Base-by-base conservation (phyloP, 192 early-diverging fungal genomes). In the Entomortierella lignicola region DNA sequence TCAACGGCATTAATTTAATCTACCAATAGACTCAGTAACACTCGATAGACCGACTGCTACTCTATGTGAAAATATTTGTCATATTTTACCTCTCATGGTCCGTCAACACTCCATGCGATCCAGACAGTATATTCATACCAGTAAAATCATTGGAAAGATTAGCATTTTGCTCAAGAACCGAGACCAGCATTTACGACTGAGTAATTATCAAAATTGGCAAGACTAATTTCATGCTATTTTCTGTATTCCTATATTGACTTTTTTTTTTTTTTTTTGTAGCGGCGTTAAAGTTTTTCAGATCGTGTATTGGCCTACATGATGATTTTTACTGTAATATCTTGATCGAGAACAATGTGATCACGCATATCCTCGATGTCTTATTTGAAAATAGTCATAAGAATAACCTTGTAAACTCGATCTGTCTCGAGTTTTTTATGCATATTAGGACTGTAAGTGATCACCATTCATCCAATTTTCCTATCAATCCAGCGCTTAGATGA, bases 381-480 rank as follows among this genome's bases (percentile, higher is more conserved):
- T 18, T 86, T 15, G 84, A 85, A 25, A 89, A 88, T 7, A 77
- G 90, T 18, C 83, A 86, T 31, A 84, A 83, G 30, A 89, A 96
- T 58, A 96, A 96, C 63, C 81, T 97, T 29, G 67, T 95, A n/a
- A 93, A 95, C 60, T 96, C 95, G 2, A 91, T 95, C 3, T 96
- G 93, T 71, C 85, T 96, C 29, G 95, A 96, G 63, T 80, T 98
- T 25, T 91, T 98, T 64, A 91, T 89, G 20, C 91, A 89, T 72
- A 89, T 98, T 57, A 79, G 87, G 30, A 82, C 74, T 34, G 91
- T 92, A 82, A 32, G 53, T 44, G 34, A n/a, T n/a, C n/a, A n/a
- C n/a, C n/a, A n/a, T n/a, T n/a, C n/a, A n/a, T n/a, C n/a, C n/a
- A n/a, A n/a, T n/a, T n/a, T n/a, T n/a, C n/a, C n/a, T n/a, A n/a